Conservation (phyloP, 768 basidiomycete species). For the Rhodotorula toruloides region DNA sequence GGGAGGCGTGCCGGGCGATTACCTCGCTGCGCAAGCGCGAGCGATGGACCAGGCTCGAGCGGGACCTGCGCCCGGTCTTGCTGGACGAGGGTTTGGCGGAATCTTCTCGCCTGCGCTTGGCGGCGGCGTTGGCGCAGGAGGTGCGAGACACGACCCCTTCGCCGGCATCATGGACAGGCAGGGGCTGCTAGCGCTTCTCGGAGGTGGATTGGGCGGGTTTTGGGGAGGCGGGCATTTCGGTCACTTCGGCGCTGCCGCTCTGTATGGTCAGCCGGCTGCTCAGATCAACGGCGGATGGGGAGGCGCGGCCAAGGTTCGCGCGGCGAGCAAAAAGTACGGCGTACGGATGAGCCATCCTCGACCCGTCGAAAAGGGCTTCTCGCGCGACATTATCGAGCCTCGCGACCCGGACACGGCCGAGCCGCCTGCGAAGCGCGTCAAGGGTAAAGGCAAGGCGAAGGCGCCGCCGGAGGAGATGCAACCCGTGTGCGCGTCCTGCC, state of each 20-base stretch:
- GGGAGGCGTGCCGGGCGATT: background rate
- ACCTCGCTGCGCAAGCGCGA: background rate
- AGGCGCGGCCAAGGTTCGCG: constrained; percentile 25
- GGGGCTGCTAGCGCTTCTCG: too few relatives aligned
- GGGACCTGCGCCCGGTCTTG: too few relatives aligned
- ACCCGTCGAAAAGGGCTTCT: constrained; percentile 16
- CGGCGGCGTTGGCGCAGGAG: background rate
- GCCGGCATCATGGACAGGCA: too few relatives aligned
- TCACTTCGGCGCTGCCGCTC: background rate
- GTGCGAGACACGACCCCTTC: too few relatives aligned
- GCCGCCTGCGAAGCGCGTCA: too few relatives aligned
- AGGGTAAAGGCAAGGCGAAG: background rate
- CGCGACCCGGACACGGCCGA: constrained; percentile 1
- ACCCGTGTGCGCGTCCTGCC: constrained; percentile 28
- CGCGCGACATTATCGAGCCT: constrained; percentile 28
- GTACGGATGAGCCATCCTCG: constrained; percentile 28
- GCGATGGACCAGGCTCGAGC: background rate
- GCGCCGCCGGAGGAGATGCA: background rate
- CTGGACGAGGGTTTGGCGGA: background rate
- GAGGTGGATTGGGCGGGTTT: background rate
- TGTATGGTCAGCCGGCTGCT: background rate
- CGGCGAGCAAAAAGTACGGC: constrained; percentile 26
- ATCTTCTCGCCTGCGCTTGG: background rate
- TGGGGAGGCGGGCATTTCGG: background rate
- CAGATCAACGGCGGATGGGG: constrained; percentile 29